A percentile compares a stretch with the other conserved stretches of the same genome.
Evolutionary conservation across 2,329 filamentous ascomycete species (phyloP).

Genomic region (Sporothrix protearum): DNA sequence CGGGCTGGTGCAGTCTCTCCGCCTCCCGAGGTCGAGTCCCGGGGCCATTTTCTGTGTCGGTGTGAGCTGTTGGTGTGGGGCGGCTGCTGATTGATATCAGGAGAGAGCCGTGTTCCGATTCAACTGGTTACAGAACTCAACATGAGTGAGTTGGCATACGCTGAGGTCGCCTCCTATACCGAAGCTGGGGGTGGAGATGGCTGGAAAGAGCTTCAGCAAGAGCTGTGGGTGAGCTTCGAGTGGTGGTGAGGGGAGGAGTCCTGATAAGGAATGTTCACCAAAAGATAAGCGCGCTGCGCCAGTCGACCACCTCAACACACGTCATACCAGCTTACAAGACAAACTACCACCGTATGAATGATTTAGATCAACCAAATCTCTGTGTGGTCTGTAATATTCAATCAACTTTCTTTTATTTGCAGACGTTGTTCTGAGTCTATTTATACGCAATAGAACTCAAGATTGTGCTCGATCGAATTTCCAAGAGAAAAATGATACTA

Average conservation of each 20-base stretch:
- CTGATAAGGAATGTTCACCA: slow-evolving; percentile 16
- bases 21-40: background rate
- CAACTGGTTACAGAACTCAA: no score
- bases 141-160: background rate
- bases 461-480: no score
- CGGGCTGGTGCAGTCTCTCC: background rate
- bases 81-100: background rate
- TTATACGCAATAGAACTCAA: no score
- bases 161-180: background rate
- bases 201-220: background rate
- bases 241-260: background rate
- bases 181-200: background rate
- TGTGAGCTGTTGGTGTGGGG: background rate
- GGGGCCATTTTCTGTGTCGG: background rate
- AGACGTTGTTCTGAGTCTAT: background rate
- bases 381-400: background rate
- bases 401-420: background rate
- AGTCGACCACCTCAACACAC: background rate
- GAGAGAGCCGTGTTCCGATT: background rate
- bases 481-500: no score
- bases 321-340: background rate
- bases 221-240: background rate
- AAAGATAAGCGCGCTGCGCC: background rate
- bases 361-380: background rate
- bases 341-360: background rate